Base-by-base conservation (phyloP, 2,329 filamentous ascomycete species). In the Colletotrichum scovillei region DNA sequence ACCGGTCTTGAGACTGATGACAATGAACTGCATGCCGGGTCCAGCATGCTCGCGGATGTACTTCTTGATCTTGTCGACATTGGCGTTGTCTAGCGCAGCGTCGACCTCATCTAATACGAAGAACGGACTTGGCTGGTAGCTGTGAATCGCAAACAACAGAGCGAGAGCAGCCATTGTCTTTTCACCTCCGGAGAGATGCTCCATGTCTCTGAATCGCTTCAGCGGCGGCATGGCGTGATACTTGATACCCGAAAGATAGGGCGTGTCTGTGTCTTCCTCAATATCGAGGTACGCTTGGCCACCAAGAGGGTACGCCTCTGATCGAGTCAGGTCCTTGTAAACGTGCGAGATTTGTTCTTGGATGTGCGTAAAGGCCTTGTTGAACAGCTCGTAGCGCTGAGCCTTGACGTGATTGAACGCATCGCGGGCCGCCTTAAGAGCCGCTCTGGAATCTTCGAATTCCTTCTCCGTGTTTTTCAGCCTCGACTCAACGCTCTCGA, bases 141-240 rank as follows among this genome's bases (percentile, higher is more conserved):
- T 95, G 86, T 99, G 97, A 69, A 99, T 95, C 26, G 97, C 97
- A 81, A 99, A 99, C 5, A 99, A 89, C 53, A 99, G 88, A n/a
- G 97, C 97, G 52, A 99, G 87, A 16, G 97, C 97, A 1, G 97
- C 97, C 92, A 99, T 99, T 0, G 97, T 99, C 88, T 99, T 99
- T 85, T 99, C 97, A 69, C 97, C 97, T 78, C 97, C 97, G 1
- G 95, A 98, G 11, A 99, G 87, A 81, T 98, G 97, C 83, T 99
- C 97, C 97, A 99, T 99, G 82, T 99, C 97, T 78, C 97, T 91
- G 90, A 99, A 99, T 58, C 97, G 95, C 86, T 99, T 99, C 75
- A 98, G 91, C 1, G 97, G 97, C 24, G 97, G 97, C 95, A 98
- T 99, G 75, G 97, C 97, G 81, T 98, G 95, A 84, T 99, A 99